Conservation (phyloP, 352 stramenopile species). For the Phytophthora pluvialis region DNA sequence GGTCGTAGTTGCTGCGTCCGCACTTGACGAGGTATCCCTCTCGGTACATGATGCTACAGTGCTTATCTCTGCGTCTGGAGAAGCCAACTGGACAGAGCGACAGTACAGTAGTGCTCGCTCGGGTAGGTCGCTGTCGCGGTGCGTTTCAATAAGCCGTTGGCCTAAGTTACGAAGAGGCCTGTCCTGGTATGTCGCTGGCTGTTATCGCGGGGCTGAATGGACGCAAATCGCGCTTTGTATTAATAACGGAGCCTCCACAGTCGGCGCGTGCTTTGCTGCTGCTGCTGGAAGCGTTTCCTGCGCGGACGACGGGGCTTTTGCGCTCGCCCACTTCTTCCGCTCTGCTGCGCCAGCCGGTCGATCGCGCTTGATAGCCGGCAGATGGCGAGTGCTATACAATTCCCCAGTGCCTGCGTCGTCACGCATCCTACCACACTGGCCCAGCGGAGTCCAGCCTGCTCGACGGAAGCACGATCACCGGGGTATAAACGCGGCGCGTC, state of each 20-base stretch:
- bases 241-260: conserved; percentile 5
- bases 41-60: conserved; percentile 62
- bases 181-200: conserved; percentile 23
- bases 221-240: conserved; percentile 31
- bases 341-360: conserved; percentile 14
- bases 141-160: conserved; percentile 20
- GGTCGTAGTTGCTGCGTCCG: conserved; percentile 51
- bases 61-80: not conserved
- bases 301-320: conserved; percentile 11
- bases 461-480: not conserved
- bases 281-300: not conserved
- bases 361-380: conserved; percentile 24
- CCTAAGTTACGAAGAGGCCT: conserved; percentile 17
- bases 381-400: conserved; percentile 25
- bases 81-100: conserved; percentile 16
- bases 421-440: conserved; percentile 21
- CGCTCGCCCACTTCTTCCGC: conserved; percentile 9
- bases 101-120: not conserved
- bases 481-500: not conserved
- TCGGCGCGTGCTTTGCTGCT: not conserved
- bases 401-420: conserved; percentile 11
- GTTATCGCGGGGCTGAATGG: conserved; percentile 15
- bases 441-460: conserved; percentile 1
- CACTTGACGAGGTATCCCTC: conserved; percentile 83
- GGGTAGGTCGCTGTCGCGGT: not conserved